Evolutionary conservation across 208 protist genomes (phyloP).

Genomic region (Trypanosomatidae sp.): DNA sequence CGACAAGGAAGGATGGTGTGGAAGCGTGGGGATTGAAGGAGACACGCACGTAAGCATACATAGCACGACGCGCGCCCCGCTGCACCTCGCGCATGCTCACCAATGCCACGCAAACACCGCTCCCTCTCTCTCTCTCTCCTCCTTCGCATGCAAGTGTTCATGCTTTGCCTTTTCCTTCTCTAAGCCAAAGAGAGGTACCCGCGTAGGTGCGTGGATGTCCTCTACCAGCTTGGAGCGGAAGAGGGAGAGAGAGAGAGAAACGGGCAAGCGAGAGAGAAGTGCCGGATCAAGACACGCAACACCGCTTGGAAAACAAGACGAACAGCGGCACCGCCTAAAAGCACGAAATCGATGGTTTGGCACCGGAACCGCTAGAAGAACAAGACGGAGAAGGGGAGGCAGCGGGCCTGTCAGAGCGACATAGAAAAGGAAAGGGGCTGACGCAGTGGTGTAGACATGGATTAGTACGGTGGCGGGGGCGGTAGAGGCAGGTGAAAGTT

Average conservation of each 20-base stretch:
- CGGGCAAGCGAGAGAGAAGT: background rate
- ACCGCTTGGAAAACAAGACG: background rate
- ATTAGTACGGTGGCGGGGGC: background rate
- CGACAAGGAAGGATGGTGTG: background rate
- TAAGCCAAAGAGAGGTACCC: background rate
- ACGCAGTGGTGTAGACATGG: background rate
- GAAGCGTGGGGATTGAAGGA: background rate
- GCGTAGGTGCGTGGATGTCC: background rate
- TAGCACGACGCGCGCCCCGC: background rate
- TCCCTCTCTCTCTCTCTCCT: background rate
- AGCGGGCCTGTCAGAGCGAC: background rate
- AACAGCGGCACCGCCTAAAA: background rate
- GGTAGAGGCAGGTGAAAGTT: background rate
- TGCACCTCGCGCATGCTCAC: background rate
- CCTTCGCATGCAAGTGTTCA: background rate
- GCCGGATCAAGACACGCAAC: background rate
- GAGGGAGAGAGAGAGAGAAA: background rate
- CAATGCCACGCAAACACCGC: too few species aligned
- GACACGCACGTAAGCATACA: slow-evolving; percentile 3
- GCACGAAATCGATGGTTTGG: background rate
- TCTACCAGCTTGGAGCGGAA: background rate
- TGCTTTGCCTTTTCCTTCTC: background rate
- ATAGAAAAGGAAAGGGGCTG: background rate
- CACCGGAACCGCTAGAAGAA: background rate
- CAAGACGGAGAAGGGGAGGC: background rate